A percentile compares a stretch with the other conserved stretches of the same genome.
Evolutionary conservation across 352 stramenopile genomes (phyloP).

Genomic region (Phytophthora brassicae): DNA sequence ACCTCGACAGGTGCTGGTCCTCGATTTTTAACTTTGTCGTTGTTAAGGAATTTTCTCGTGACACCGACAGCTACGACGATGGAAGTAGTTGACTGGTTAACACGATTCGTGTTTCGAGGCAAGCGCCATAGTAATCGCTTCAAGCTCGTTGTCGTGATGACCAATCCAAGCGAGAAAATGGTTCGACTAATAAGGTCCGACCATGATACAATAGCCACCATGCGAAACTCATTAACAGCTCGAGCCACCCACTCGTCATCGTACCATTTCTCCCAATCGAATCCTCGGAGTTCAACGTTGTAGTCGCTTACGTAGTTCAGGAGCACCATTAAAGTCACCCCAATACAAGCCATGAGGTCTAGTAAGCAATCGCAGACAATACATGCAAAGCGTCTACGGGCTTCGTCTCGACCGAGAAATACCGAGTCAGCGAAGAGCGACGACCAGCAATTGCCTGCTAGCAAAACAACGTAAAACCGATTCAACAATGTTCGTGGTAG

Average conservation of each 20-base stretch:
- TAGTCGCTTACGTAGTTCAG: conserved; percentile 16
- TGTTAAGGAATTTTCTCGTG: conserved; percentile 1
- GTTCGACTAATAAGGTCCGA: conserved; percentile 23
- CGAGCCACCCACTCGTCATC: conserved; percentile 30
- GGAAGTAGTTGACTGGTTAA: conserved; percentile 2
- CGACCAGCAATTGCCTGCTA: conserved; percentile 33
- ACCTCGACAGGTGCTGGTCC: too few relatives aligned
- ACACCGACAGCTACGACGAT: conserved; percentile 1
- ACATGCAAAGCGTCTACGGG: conserved; percentile 13
- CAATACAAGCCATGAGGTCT: conserved; percentile 25
- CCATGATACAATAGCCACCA: conserved; percentile 33
- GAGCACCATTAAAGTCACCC: conserved; percentile 19
- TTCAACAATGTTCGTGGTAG: conserved; percentile 32
- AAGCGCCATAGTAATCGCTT: conserved; percentile 21
- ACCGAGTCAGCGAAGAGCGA: conserved; percentile 18
- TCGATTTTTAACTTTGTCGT: neutral
- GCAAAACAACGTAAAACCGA: conserved; percentile 32
- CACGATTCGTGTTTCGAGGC: neutral
- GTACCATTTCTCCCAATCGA: too few relatives aligned
- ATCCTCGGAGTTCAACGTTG: too few relatives aligned
- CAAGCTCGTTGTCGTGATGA: conserved; percentile 22
- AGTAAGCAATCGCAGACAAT: conserved; percentile 26
- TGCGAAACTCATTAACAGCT: conserved; percentile 31
- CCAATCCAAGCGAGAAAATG: conserved; percentile 26
- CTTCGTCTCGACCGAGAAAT: conserved; percentile 19